Evolutionary conservation across 768 basidiomycete genomes (phyloP).

Genomic region (Lentinula aciculospora): DNA sequence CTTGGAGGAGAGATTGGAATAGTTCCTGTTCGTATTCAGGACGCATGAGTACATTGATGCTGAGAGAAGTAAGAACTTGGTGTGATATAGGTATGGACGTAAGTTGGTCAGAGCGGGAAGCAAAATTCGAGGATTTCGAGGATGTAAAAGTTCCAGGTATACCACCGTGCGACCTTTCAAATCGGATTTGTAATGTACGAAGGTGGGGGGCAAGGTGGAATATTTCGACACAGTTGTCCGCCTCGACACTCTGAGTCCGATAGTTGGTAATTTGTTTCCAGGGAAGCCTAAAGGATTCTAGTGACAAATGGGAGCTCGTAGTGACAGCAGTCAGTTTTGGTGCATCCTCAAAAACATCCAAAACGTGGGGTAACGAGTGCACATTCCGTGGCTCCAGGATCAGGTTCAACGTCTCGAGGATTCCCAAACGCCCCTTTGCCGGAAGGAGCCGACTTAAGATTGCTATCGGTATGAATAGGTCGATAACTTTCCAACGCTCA

Average conservation of each 20-base stretch:
- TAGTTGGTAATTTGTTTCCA: neutral
- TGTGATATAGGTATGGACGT: neutral
- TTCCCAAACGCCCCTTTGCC: neutral
- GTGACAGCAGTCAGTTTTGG: neutral
- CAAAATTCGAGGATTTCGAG: no score
- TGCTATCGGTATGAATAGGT: neutral
- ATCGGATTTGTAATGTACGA: neutral
- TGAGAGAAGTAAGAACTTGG: neutral
- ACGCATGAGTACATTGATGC: neutral
- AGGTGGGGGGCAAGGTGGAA: neutral
- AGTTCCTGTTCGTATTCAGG: neutral
- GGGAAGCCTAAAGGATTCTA: neutral
- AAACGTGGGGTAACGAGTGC: neutral
- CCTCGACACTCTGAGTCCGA: neutral
- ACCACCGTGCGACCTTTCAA: neutral
- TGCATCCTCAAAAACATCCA: neutral
- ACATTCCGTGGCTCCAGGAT: neutral
- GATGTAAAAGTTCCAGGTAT: neutral
- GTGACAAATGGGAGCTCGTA: neutral
- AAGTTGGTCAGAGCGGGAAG: no score
- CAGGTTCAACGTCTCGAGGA: neutral
- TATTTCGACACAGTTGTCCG: neutral
- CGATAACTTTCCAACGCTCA: neutral
- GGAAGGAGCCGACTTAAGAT: neutral
- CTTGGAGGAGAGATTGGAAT: neutral